Evolutionary conservation across 164 flowering plant genomes (phyloP).

Genomic region (Amborella trichopoda): DNA sequence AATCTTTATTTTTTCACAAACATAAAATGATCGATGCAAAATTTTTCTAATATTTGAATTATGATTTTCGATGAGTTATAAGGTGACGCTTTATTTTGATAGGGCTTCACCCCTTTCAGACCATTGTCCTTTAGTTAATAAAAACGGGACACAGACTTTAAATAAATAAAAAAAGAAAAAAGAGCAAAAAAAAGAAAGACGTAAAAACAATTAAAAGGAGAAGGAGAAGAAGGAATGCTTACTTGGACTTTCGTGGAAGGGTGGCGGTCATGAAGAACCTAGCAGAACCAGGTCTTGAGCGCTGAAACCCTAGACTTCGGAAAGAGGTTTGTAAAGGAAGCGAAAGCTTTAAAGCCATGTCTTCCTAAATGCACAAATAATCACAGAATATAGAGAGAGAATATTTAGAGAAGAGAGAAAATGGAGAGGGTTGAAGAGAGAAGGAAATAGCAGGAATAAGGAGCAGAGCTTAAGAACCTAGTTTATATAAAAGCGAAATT

Average conservation of each 20-base stretch:
- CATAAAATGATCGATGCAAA: too few relatives aligned
- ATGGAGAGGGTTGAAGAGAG: background rate
- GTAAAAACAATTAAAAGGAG: background rate
- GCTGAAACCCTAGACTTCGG: constrained; percentile 28
- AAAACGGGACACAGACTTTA: too few relatives aligned
- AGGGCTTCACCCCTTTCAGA: too few relatives aligned
- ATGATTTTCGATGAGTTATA: too few relatives aligned
- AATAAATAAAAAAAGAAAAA: too few relatives aligned
- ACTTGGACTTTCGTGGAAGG: constrained; percentile 36
- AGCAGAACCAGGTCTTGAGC: constrained; percentile 38
- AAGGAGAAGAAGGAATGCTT: constrained; percentile 3
- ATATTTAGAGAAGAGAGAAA: constrained; percentile 1
- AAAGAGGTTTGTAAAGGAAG: constrained; percentile 22
- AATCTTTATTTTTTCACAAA: too few relatives aligned
- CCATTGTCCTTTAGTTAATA: background rate
- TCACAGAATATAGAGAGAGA: constrained; percentile 5
- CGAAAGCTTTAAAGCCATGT: constrained; percentile 49
- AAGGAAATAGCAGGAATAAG: background rate
- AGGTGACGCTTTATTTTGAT: too few relatives aligned
- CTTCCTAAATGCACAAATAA: too few relatives aligned
- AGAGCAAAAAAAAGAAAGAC: background rate
- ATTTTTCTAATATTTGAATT: too few relatives aligned
- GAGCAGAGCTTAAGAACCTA: too few relatives aligned
- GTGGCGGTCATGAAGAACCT: constrained; percentile 55
- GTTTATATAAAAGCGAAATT: too few relatives aligned